Conservation (phyloP, 2,329 filamentous ascomycete species). For the Chaetomiaceae sp. region DNA sequence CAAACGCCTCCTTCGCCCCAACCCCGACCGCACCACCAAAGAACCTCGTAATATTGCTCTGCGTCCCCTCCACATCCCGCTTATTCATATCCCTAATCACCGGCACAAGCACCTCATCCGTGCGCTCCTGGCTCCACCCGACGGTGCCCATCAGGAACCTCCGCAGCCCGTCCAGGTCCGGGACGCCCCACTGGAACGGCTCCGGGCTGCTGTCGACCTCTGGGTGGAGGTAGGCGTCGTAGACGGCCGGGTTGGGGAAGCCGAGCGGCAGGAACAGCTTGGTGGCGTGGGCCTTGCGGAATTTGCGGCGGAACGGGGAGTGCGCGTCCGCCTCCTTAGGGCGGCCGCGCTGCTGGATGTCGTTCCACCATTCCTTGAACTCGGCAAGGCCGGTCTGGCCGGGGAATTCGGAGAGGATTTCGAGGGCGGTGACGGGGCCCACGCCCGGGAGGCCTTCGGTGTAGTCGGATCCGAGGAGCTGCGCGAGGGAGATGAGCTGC, state of each 20-base stretch:
- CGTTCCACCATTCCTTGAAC: conserved; percentile 84
- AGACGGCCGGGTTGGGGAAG: conserved; percentile 76
- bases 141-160: conserved; percentile 86
- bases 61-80: conserved; percentile 81
- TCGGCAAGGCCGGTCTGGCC: conserved; percentile 55
- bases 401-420: conserved; percentile 88
- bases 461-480: conserved; percentile 90
- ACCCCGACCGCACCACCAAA: conserved; percentile 64
- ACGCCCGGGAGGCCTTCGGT: conserved; percentile 87
- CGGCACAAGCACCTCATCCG: conserved; percentile 91
- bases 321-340: conserved; percentile 56
- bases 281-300: conserved; percentile 69
- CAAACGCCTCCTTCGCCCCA: conserved; percentile 27
- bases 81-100: conserved; percentile 95
- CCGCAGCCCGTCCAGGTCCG: conserved; percentile 80
- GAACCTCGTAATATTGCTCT: conserved; percentile 92
- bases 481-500: conserved; percentile 83
- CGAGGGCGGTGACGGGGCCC: conserved; percentile 88
- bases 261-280: conserved; percentile 80
- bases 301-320: conserved; percentile 74
- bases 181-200: conserved; percentile 90
- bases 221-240: conserved; percentile 76
- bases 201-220: conserved; percentile 78
- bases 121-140: conserved; percentile 86
- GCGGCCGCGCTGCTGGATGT: conserved; percentile 65